These are phyloP conservation scores for Corymbia citriodora DNA, from an alignment of 441 rosid genomes.

Conservation along the genomic window DNA sequence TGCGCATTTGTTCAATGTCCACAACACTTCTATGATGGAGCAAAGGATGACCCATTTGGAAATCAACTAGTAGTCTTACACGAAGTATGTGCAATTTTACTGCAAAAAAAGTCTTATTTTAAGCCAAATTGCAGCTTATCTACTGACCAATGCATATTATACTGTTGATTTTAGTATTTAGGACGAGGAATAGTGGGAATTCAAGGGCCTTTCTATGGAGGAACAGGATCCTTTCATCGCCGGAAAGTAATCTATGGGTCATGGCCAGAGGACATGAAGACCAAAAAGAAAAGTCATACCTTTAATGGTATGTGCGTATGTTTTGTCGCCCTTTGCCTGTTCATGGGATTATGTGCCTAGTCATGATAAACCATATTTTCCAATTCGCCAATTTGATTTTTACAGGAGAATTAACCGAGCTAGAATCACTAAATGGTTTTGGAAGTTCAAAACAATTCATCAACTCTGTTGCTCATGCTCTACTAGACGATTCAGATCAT, in stretches of 20 bases:
- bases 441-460: conserved; percentile 41
- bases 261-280: conserved; percentile 16
- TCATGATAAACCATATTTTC: background rate
- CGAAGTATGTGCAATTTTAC: conserved; percentile 10
- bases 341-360: background rate
- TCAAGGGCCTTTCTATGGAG: conserved; percentile 45
- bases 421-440: conserved; percentile 11
- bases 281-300: background rate
- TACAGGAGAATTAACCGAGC: conserved; percentile 13
- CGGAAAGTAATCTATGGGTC: conserved; percentile 52
- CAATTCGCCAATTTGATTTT: background rate
- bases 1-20: conserved; percentile 37
- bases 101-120: background rate
- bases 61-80: conserved; percentile 7
- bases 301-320: conserved; percentile 6
- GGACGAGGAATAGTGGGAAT: conserved; percentile 44
- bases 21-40: conserved; percentile 28
- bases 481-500: conserved; percentile 21
- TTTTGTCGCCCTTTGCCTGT: background rate
- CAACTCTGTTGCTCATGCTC: conserved; percentile 3
- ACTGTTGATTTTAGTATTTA: conserved; percentile 1
- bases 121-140: background rate
- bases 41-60: conserved; percentile 34
- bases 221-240: conserved; percentile 62
- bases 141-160: background rate